A percentile compares a stretch with the other conserved stretches of the same genome.
phyloP scores from a whole-genome alignment of 192 early-diverging fungal species.

The Chytriomyces sp. region DNA sequence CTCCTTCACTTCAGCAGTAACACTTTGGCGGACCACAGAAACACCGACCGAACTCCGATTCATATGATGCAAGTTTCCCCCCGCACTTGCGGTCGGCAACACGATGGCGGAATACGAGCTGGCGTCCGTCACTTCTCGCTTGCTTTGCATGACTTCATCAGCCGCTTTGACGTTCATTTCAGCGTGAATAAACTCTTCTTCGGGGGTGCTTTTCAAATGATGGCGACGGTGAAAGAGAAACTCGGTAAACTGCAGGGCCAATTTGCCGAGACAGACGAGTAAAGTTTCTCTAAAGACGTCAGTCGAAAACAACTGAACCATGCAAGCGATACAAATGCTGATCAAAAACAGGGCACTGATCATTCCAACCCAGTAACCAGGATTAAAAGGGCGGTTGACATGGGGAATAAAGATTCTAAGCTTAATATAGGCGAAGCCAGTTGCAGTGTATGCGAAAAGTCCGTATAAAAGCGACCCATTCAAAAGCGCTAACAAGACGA shows the following conservation, averaged over 20 bases:
- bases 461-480: slow-evolving; percentile 8
- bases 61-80: no score
- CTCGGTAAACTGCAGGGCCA: background rate
- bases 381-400: background rate
- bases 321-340: background rate
- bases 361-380: slow-evolving; percentile 1
- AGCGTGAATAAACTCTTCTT: slow-evolving; percentile 17
- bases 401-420: slow-evolving; percentile 1
- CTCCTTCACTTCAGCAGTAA: no score
- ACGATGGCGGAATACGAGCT: no score
- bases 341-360: slow-evolving; percentile 4
- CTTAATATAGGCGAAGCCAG: slow-evolving; percentile 1
- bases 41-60: no score
- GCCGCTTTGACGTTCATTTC: background rate
- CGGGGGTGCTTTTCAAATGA: slow-evolving; percentile 7
- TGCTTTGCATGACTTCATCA: background rate
- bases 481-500: background rate
- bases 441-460: slow-evolving; percentile 5
- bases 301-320: slow-evolving; percentile 9
- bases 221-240: slow-evolving; percentile 5
- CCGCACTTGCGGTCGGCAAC: no score
- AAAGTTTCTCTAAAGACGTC: background rate
- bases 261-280: slow-evolving; percentile 1
- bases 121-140: no score
- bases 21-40: no score